Evolutionary conservation across 202 grass and related monocot genomes (phyloP), one percentile per base, ranked within the genome.

Genomic region (Panicum virgatum): DNA sequence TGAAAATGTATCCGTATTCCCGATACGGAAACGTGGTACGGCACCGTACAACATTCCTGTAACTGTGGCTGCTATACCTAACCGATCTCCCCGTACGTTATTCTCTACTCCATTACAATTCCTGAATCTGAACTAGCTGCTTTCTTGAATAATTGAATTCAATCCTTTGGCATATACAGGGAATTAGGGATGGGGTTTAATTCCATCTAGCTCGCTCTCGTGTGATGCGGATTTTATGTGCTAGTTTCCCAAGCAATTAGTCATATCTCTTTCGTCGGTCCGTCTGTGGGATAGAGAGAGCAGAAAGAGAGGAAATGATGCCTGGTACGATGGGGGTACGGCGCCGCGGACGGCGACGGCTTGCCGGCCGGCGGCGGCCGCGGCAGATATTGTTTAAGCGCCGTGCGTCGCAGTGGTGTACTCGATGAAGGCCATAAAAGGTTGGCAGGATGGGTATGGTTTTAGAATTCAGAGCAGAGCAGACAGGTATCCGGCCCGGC

Each of bases 301-400:
- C n/a, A 30, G 29, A 2, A 30, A 30, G 1, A 1, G 29, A 30
- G 53, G 23, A 26, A 59, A 59, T 59, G 56, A 59, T 59, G 46
- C 15, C 3, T 48, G 56, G 56, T 59, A 59, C 56, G 56, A 27
- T 23, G 23, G 54, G 0, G 59, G 57, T 71, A 81, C 67, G 34
- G 44, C 69, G 80, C 80, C 54, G 54, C 79, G 40, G 79, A 81
- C 79, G 22, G 40, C 12, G 32, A 43, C 66, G 66, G 52, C 25
- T n/a, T n/a, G 52, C 65, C 78, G 51, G 65, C 18, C 25, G 11
- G 15, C 36, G 39, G 26, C 53, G 51, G 66, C 29, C 29, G 29
- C 39, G 66, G 46, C 53, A 12, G 56, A 18, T 32, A 32, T 72
- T 72, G 42, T 61, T 61, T 72, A 82, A 51, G 67, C 42, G 66